Evolutionary conservation across 1,139 yeast species (phyloP).

Genomic region (Magnusiomyces paraingens): DNA sequence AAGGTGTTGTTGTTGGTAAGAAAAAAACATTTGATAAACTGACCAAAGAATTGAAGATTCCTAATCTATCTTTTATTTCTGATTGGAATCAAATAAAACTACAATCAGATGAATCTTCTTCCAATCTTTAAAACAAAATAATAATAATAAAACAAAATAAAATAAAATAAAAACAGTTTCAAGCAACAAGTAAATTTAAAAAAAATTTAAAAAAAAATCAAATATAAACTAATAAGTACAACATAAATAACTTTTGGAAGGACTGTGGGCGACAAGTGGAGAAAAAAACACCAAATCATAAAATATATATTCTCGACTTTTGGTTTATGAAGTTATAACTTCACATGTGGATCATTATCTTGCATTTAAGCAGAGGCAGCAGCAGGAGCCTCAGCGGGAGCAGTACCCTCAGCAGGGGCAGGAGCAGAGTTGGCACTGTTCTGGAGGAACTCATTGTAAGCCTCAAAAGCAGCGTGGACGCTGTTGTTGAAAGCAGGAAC

Average conservation of each 20-base stretch:
- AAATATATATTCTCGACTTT: too few relatives aligned
- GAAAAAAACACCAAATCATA: too few relatives aligned
- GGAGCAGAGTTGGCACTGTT: conserved; percentile 15
- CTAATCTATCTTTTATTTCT: not conserved
- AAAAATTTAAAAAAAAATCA: not conserved
- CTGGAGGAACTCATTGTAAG: conserved; percentile 39
- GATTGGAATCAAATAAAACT: conserved; percentile 6
- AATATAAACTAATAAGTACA: not conserved
- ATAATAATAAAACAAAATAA: too few relatives aligned
- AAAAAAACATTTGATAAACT: conserved; percentile 6
- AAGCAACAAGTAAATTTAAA: too few relatives aligned
- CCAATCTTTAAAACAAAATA: not conserved
- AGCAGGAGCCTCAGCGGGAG: conserved; percentile 14
- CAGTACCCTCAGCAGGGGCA: conserved; percentile 9
- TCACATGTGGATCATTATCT: not conserved
- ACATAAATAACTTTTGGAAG: too few relatives aligned
- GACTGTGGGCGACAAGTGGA: too few relatives aligned
- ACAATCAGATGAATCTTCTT: not conserved
- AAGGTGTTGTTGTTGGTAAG: conserved; percentile 45
- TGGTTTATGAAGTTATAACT: too few relatives aligned
- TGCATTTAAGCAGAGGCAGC: conserved; percentile 9
- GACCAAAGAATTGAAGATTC: conserved; percentile 1
- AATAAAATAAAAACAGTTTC: not conserved
- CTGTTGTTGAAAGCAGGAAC: conserved; percentile 86
- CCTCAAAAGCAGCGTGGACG: conserved; percentile 91